Percentiles rank a stretch among this genome's conserved stretches.
Conservation (phyloP, 1,284 basidiomycete genomes). For the Exobasidium rhododendri region DNA sequence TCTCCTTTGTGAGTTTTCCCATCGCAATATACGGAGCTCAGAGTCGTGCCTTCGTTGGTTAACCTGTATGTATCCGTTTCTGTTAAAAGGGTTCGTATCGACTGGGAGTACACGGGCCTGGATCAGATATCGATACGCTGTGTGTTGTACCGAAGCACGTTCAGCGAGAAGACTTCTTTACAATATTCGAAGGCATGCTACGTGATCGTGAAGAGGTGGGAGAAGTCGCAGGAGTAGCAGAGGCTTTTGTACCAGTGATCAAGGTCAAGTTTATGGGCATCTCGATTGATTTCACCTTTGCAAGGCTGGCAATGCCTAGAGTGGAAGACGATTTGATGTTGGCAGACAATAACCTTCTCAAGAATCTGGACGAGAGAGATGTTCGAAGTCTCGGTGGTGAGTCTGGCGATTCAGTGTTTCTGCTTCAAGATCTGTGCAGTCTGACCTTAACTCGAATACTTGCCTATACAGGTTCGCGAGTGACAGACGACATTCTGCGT, state of each 20-base stretch:
- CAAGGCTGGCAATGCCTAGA: constrained; percentile 73
- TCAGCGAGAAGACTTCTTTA: constrained; percentile 91
- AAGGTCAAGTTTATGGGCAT: constrained; percentile 87
- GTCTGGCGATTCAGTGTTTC: constrained; percentile 27
- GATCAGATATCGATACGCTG: constrained; percentile 96
- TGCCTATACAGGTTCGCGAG: constrained; percentile 71
- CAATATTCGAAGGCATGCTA: constrained; percentile 84
- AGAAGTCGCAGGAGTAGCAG: constrained; percentile 88
- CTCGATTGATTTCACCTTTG: constrained; percentile 90
- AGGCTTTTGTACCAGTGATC: constrained; percentile 93
- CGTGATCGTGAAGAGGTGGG: constrained; percentile 78
- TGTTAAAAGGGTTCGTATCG: constrained; percentile 37
- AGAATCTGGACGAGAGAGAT: constrained; percentile 89
- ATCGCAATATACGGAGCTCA: background rate
- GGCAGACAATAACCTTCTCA: constrained; percentile 83
- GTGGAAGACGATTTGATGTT: constrained; percentile 89
- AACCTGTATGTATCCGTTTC: background rate
- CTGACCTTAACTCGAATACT: background rate
- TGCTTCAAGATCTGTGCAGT: constrained; percentile 17
- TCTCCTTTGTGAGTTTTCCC: constrained; percentile 90
- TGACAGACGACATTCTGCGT: constrained; percentile 92
- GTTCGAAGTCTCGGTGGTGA: constrained; percentile 88
- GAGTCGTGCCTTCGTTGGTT: background rate
- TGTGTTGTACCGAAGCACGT: constrained; percentile 97
- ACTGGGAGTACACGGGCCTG: constrained; percentile 92